These are phyloP conservation scores for Hyaloraphidium curvatum DNA, from an alignment of 192 early-diverging fungal genomes.

Conservation along the genomic window DNA sequence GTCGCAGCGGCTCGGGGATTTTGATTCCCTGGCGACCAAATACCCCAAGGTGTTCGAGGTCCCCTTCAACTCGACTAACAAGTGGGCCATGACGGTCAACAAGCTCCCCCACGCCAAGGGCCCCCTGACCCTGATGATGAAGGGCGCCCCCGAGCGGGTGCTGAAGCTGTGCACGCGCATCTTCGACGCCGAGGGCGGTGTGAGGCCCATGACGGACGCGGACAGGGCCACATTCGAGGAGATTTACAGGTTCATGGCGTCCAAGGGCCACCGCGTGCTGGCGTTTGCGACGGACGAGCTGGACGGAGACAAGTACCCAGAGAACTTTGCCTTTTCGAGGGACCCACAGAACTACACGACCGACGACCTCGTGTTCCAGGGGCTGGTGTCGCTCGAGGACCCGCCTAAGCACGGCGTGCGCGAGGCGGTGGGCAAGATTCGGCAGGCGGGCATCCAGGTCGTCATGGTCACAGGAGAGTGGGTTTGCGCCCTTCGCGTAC, in stretches of 20 bases:
- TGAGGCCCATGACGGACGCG: conserved; percentile 14
- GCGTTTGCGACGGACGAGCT: conserved; percentile 73
- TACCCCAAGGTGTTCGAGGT: conserved; percentile 87
- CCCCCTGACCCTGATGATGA: conserved; percentile 59
- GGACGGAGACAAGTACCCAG: conserved; percentile 46
- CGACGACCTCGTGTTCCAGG: conserved; percentile 51
- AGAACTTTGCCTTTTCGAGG: conserved; percentile 52
- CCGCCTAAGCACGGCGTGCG: conserved; percentile 98
- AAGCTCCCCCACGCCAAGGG: conserved; percentile 46
- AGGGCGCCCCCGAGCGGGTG: conserved; percentile 92
- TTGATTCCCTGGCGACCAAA: conserved; percentile 42
- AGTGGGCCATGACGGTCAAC: conserved; percentile 86
- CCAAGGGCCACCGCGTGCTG: conserved; percentile 80
- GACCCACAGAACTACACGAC: conserved; percentile 38
- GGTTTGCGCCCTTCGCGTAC: neutral
- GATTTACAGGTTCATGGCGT: conserved; percentile 76
- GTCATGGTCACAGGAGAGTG: conserved; percentile 76
- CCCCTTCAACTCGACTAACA: conserved; percentile 90
- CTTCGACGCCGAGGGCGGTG: conserved; percentile 25
- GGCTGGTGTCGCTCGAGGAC: conserved; percentile 79
- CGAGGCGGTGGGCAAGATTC: conserved; percentile 86
- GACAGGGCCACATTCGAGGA: conserved; percentile 47
- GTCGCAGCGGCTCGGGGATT: conserved; percentile 41
- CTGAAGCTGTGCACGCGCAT: conserved; percentile 63
- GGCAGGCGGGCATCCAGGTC: conserved; percentile 81